These are phyloP conservation scores for Phaffomyces thermotolerans DNA, from an alignment of 805 yeast genomes.

Conservation along the genomic window DNA sequence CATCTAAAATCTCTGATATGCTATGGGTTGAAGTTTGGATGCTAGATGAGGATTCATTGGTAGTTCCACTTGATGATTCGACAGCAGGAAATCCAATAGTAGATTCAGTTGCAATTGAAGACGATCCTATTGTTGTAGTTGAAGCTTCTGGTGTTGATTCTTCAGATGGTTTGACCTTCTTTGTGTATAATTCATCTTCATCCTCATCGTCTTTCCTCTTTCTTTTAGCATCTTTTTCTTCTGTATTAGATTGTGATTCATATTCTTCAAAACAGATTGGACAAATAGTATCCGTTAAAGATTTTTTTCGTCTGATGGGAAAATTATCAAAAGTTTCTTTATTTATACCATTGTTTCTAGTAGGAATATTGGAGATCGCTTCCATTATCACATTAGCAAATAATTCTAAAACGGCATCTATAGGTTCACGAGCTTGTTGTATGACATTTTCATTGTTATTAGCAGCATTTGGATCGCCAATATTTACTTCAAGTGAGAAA, in stretches of 20 bases:
- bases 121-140: background rate
- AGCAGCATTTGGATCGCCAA: background rate
- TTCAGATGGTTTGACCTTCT: too few species aligned
- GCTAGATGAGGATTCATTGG: background rate
- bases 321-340: conserved; percentile 45
- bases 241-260: conserved; percentile 11
- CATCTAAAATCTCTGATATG: conserved; percentile 1
- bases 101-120: background rate
- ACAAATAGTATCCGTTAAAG: conserved; percentile 36
- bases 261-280: conserved; percentile 59
- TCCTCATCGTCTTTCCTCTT: conserved; percentile 13
- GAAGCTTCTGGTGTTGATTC: too few species aligned
- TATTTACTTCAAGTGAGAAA: too few species aligned
- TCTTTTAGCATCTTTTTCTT: conserved; percentile 18
- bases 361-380: conserved; percentile 31
- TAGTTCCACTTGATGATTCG: background rate
- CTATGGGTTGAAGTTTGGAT: background rate
- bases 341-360: conserved; percentile 42
- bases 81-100: background rate
- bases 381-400: conserved; percentile 68
- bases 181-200: background rate
- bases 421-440: conserved; percentile 4
- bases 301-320: conserved; percentile 29
- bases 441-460: background rate
- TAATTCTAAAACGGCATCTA: conserved; percentile 53